phyloP scores from a whole-genome alignment of 306 rosid species.

The Rosa chinensis region DNA sequence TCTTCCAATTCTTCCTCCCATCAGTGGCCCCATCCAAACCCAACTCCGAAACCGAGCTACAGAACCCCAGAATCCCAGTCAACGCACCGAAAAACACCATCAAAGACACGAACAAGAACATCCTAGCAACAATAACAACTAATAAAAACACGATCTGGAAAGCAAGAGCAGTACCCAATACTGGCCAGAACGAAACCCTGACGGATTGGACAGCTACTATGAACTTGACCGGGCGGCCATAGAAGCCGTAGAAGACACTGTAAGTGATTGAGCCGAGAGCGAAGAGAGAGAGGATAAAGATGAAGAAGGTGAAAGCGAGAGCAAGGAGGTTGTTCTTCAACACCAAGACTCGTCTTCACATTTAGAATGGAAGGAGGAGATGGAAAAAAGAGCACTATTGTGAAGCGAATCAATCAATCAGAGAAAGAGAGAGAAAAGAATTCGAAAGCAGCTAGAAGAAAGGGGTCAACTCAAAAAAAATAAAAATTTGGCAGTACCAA shows the following conservation, averaged over 20 bases:
- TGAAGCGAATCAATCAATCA: no score
- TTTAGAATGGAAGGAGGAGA: no score
- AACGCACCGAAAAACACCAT: conserved; percentile 37
- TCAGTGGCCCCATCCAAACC: conserved; percentile 21
- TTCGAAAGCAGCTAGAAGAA: no score
- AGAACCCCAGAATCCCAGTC: conserved; percentile 35
- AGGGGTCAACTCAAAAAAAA: no score
- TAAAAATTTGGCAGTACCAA: no score
- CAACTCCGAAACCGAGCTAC: conserved; percentile 19
- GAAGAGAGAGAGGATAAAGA: neutral
- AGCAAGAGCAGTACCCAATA: conserved; percentile 9
- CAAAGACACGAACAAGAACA: conserved; percentile 22
- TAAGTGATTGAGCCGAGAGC: conserved; percentile 50
- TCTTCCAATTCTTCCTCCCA: conserved; percentile 39
- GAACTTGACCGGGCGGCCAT: conserved; percentile 46
- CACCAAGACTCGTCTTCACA: no score
- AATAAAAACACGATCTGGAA: conserved; percentile 17
- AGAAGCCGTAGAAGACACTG: conserved; percentile 48
- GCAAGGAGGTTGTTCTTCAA: conserved; percentile 10
- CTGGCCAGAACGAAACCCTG: conserved; percentile 38
- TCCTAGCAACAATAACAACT: conserved; percentile 11
- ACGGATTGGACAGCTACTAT: conserved; percentile 47
- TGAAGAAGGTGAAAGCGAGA: conserved; percentile 27
- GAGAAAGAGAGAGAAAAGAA: no score
- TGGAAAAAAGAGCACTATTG: no score